Conservation (phyloP, 768 basidiomycete species). For the Inosperma sp. region DNA sequence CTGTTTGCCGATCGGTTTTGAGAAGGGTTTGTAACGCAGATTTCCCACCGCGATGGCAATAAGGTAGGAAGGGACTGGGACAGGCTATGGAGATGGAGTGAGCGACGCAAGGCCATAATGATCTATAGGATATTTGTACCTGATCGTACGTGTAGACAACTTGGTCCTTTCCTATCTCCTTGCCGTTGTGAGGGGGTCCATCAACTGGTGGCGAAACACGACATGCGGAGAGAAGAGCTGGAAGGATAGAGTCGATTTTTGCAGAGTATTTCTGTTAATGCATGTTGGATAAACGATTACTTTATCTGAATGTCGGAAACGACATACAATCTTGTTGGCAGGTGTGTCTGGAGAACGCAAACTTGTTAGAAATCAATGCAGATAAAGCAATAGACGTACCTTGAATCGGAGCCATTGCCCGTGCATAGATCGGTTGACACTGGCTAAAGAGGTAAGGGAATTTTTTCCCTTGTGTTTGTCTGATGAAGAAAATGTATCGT, state of each 20-base stretch:
- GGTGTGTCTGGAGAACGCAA: constrained; percentile 59
- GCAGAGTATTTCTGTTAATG: constrained; percentile 73
- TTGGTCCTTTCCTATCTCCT: constrained; percentile 64
- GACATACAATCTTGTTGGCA: constrained; percentile 71
- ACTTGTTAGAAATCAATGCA: neutral
- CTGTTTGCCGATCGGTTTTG: constrained; percentile 50
- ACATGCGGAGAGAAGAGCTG: constrained; percentile 81
- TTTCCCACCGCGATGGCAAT: constrained; percentile 89
- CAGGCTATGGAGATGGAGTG: constrained; percentile 42
- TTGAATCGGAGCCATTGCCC: constrained; percentile 76
- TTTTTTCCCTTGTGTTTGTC: constrained; percentile 81
- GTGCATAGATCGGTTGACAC: constrained; percentile 87
- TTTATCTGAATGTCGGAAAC: neutral
- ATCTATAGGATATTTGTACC: constrained; percentile 37
- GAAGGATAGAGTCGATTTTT: constrained; percentile 68
- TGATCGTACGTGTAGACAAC: constrained; percentile 78
- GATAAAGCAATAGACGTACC: constrained; percentile 33
- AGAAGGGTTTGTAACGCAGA: constrained; percentile 66
- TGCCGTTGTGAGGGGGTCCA: constrained; percentile 68
- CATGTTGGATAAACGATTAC: neutral
- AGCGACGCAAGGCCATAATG: neutral
- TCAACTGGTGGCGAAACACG: constrained; percentile 71
- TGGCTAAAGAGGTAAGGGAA: constrained; percentile 91
- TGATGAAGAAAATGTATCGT: constrained; percentile 21
- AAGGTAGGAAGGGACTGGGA: constrained; percentile 88